A percentile compares a stretch with the other conserved stretches of the same genome.
Evolutionary conservation across 192 early-diverging fungal species (phyloP).

Genomic region (Phlyctochytrium arcticum): DNA sequence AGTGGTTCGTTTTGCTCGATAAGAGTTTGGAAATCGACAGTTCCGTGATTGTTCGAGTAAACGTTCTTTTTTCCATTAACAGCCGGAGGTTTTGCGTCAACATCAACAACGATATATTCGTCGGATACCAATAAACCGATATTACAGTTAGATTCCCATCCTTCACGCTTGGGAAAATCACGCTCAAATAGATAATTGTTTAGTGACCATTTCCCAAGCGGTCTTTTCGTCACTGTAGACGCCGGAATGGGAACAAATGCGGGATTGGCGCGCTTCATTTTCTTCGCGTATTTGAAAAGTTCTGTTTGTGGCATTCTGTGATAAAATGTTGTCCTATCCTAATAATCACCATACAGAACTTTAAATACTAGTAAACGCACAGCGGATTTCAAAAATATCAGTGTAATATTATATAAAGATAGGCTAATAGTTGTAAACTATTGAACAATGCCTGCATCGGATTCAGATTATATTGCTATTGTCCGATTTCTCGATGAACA

Average conservation of each 20-base stretch:
- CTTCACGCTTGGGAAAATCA: neutral
- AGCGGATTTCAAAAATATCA: too few relatives aligned
- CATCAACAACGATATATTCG: neutral
- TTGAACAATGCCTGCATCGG: too few relatives aligned
- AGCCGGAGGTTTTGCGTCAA: neutral
- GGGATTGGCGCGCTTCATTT: neutral
- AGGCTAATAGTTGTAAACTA: too few relatives aligned
- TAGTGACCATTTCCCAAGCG: neutral
- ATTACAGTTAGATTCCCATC: neutral
- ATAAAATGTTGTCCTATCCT: too few relatives aligned
- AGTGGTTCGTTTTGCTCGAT: neutral
- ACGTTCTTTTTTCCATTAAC: neutral
- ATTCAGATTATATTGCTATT: too few relatives aligned
- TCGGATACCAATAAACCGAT: neutral
- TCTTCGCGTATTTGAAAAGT: neutral
- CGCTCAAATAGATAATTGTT: neutral
- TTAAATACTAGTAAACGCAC: too few relatives aligned
- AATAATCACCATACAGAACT: too few relatives aligned
- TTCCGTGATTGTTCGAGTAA: neutral
- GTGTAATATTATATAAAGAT: too few relatives aligned
- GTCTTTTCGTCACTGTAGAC: neutral
- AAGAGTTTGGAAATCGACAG: neutral
- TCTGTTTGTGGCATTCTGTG: neutral
- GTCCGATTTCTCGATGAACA: too few relatives aligned
- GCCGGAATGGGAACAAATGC: neutral